These are phyloP conservation scores for Phycomyces nitens DNA, from an alignment of 192 early-diverging fungal genomes.

Conservation along the genomic window DNA sequence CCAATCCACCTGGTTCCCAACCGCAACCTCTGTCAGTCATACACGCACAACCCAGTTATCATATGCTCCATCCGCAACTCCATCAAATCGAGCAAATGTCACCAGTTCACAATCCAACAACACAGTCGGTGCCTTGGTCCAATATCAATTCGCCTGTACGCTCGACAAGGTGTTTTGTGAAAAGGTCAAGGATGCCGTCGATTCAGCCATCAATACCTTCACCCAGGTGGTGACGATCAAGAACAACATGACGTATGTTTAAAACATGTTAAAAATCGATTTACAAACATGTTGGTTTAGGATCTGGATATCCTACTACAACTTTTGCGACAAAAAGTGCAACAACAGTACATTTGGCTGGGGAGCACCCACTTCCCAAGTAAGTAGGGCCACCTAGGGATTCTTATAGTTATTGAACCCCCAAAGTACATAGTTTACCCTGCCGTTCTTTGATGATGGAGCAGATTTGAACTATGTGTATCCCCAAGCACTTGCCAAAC, in stretches of 20 bases:
- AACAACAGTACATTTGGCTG: conserved; percentile 24
- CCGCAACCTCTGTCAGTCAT: not conserved
- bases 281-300: conserved; percentile 5
- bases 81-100: not conserved
- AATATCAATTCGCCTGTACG: conserved; percentile 18
- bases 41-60: not conserved
- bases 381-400: not conserved
- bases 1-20: not conserved
- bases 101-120: conserved; percentile 14
- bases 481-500: conserved; percentile 35
- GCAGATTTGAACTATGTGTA: conserved; percentile 33
- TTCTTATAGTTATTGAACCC: not conserved
- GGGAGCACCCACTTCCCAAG: conserved; percentile 27
- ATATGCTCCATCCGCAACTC: not conserved
- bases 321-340: conserved; percentile 24
- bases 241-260: conserved; percentile 26
- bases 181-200: conserved; percentile 19
- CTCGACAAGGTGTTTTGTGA: conserved; percentile 25
- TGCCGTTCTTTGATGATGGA: conserved; percentile 24
- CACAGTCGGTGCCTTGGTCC: conserved; percentile 13
- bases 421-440: conserved; percentile 23
- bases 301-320: conserved; percentile 17
- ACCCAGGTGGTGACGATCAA: conserved; percentile 22
- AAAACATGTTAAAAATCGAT: not conserved
- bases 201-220: conserved; percentile 23